These are phyloP conservation scores for Coemansia asiatica DNA, from an alignment of 192 early-diverging fungal species.

Conservation along the genomic window DNA sequence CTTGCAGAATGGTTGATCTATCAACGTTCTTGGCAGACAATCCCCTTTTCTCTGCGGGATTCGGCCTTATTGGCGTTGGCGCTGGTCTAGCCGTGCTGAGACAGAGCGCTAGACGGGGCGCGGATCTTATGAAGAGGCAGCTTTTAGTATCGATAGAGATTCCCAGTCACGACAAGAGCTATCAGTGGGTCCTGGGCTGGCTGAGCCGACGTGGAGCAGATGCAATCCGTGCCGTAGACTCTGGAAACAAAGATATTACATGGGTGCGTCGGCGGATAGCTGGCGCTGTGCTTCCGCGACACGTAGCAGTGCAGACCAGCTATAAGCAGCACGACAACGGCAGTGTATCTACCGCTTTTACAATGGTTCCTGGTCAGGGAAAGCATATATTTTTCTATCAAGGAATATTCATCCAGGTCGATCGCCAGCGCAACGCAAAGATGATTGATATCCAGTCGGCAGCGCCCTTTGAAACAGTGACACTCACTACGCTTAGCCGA, in stretches of 20 bases:
- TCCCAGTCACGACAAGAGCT: slow-evolving; percentile 88
- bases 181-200: slow-evolving; percentile 94
- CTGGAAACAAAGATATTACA: slow-evolving; percentile 7
- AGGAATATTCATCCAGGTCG: slow-evolving; percentile 80
- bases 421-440: slow-evolving; percentile 78
- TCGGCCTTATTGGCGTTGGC: slow-evolving; percentile 87
- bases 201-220: slow-evolving; percentile 58
- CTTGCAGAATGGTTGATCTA: slow-evolving; percentile 56
- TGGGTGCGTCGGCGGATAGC: slow-evolving; percentile 60
- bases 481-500: slow-evolving; percentile 81
- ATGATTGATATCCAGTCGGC: slow-evolving; percentile 93
- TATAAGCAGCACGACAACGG: slow-evolving; percentile 91
- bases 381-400: slow-evolving; percentile 82
- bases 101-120: slow-evolving; percentile 67
- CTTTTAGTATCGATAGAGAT: slow-evolving; percentile 92
- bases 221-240: slow-evolving; percentile 22
- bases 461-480: slow-evolving; percentile 92
- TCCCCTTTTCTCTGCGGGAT: slow-evolving; percentile 93
- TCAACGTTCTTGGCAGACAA: slow-evolving; percentile 60
- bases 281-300: slow-evolving; percentile 58
- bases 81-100: slow-evolving; percentile 78
- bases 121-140: slow-evolving; percentile 69
- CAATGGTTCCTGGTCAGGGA: slow-evolving; percentile 90
- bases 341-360: slow-evolving; percentile 76
- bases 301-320: slow-evolving; percentile 84